phyloP scores from a whole-genome alignment of 2,329 filamentous ascomycete species.

The Tolypocladium album region DNA sequence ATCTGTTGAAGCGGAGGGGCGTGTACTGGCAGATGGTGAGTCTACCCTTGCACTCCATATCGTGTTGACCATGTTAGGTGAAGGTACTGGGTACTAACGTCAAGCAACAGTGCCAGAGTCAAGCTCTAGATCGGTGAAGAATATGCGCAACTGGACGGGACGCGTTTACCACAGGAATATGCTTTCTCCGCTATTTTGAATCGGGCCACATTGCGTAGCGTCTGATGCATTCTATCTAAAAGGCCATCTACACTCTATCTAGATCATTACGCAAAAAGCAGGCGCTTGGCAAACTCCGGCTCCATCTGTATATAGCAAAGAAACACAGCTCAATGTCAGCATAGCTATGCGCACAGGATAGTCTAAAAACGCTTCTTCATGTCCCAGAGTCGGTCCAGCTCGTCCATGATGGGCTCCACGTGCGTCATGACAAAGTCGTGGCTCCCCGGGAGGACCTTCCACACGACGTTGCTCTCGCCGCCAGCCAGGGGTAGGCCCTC shows the following conservation, averaged over 20 bases:
- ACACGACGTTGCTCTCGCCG: slow-evolving; percentile 36
- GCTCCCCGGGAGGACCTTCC: slow-evolving; percentile 40
- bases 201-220: background rate
- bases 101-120: slow-evolving; percentile 40
- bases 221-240: background rate
- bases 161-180: background rate
- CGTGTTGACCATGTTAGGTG: slow-evolving; percentile 14
- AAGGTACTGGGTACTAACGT: background rate
- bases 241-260: background rate
- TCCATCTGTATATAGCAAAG: background rate
- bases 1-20: slow-evolving; percentile 39
- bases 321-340: background rate
- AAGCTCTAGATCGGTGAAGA: slow-evolving; percentile 40
- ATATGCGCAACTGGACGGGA: background rate
- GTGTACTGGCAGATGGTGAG: slow-evolving; percentile 50
- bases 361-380: slow-evolving; percentile 2
- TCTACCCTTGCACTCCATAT: slow-evolving; percentile 2
- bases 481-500: slow-evolving; percentile 41
- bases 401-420: slow-evolving; percentile 28
- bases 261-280: background rate
- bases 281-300: background rate
- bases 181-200: background rate
- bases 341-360: background rate
- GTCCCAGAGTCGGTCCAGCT: slow-evolving; percentile 38
- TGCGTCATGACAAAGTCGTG: slow-evolving; percentile 57